Conservation (phyloP, 768 basidiomycete genomes). For the Suillus brevipes region DNA sequence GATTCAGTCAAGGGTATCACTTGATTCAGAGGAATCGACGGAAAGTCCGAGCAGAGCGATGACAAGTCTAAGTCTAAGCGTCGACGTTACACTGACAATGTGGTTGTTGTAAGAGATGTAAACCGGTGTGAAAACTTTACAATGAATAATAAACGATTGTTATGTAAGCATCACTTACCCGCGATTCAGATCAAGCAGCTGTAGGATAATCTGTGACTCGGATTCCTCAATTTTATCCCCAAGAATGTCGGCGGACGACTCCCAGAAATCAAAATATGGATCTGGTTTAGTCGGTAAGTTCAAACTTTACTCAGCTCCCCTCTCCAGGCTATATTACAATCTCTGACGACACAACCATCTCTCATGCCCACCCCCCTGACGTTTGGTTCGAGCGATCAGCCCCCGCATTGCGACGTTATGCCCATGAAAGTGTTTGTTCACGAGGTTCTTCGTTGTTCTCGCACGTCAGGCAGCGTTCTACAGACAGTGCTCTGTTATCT, state of each 20-base stretch:
- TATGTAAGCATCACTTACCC: no score
- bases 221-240: conserved; percentile 34
- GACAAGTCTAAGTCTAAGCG: no score
- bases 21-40: no score
- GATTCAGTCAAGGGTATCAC: no score
- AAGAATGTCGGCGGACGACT: conserved; percentile 39
- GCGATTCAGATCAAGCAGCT: no score
- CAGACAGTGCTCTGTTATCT: conserved; percentile 74
- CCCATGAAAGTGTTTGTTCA: conserved; percentile 52
- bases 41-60: no score
- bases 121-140: no score
- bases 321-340: conserved; percentile 38
- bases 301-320: conserved; percentile 41
- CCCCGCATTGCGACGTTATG: conserved; percentile 1
- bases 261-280: conserved; percentile 65
- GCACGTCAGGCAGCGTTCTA: conserved; percentile 78
- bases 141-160: no score
- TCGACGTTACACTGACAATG: no score
- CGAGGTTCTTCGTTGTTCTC: conserved; percentile 85
- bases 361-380: conserved; percentile 25
- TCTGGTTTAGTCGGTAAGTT: conserved; percentile 69
- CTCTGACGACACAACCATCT: conserved; percentile 46
- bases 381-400: conserved; percentile 16
- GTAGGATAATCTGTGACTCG: conserved; percentile 7
- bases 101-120: no score